Evolutionary conservation across 306 rosid species (phyloP).

Genomic region (Cicer yamashitae): DNA sequence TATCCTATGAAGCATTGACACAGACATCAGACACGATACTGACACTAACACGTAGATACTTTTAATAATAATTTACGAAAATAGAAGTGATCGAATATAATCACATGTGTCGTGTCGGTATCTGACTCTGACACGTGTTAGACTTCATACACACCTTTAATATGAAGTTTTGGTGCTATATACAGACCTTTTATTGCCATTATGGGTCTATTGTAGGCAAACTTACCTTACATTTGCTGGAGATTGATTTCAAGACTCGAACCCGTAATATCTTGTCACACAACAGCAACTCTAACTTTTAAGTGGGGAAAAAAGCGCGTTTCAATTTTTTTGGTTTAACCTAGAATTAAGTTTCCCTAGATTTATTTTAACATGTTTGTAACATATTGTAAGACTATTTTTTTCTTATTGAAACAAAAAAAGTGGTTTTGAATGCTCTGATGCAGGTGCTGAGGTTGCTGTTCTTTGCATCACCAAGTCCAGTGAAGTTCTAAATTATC

Average conservation of each 20-base stretch:
- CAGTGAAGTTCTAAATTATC: conserved; percentile 88
- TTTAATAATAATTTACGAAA: not conserved
- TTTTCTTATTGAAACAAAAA: not conserved
- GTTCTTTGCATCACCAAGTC: conserved; percentile 94
- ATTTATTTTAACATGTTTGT: conserved; percentile 28
- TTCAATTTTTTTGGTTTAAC: not conserved
- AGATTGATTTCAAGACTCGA: not conserved
- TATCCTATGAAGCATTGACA: not conserved
- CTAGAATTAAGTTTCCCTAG: conserved; percentile 16
- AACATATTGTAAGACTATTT: not conserved
- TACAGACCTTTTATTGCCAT: not conserved
- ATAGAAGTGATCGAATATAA: not conserved
- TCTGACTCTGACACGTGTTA: not conserved
- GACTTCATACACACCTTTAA: not conserved
- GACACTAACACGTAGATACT: not conserved
- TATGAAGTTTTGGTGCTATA: not conserved
- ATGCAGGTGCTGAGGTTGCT: conserved; percentile 94
- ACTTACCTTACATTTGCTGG: not conserved
- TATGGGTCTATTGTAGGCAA: not conserved
- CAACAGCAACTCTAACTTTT: not conserved
- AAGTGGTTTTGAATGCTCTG: conserved; percentile 23
- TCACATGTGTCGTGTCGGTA: not conserved
- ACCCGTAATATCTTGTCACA: not conserved
- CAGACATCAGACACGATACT: not conserved
- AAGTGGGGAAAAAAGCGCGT: not conserved